Base-by-base conservation (phyloP, 2,329 filamentous ascomycete genomes). In the Aspergillus hiratsukae region DNA sequence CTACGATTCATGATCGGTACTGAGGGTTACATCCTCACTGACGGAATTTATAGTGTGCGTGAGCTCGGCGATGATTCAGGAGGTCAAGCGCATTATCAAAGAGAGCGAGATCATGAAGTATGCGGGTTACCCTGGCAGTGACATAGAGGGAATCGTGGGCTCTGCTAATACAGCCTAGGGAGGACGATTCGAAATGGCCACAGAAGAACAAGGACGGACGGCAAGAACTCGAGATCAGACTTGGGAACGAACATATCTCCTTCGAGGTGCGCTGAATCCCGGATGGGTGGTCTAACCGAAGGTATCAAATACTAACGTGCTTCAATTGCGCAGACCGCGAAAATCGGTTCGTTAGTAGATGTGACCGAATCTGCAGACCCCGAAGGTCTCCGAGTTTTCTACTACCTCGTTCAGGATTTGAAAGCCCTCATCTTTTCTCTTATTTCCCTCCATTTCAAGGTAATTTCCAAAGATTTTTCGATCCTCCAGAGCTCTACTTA, bases 191-290 rank as follows among this genome's bases (percentile, higher is more conserved):
- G 27, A 97, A 97, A 74, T 99, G 94, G 94, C 94, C 94, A 0
- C 91, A 95, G 75, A 99, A 97, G 84, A 99, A 99, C 79, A 97
- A 97, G 78, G 94, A 99, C 68, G 94, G 94, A 37, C 86, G 93
- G 61, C 94, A 99, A 73, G 94, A 99, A 77, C 81, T 99, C 49
- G 94, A 99, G 75, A 97, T 99, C 57, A 84, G 92, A 50, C 74
- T 99, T 55, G 94, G 93, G 45, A 94, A 89, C 68, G 94, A 99
- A 62, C 93, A 97, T 74, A 97, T 99, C 65, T 95, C 91, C 1
- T 99, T 99, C 64, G 94, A 99, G 87, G 92, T 92, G 75, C 45
- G 61, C 58, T 41, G 11, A 35, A 19, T 25, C 28, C 41, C 45
- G 31, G 29, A 27, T 45, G 35, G 11, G n/a, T 17, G 9, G n/a